Evolutionary conservation across 805 yeast genomes (phyloP), one percentile per base, ranked within the genome.

Genomic region (Wickerhamiella bombiphila): DNA sequence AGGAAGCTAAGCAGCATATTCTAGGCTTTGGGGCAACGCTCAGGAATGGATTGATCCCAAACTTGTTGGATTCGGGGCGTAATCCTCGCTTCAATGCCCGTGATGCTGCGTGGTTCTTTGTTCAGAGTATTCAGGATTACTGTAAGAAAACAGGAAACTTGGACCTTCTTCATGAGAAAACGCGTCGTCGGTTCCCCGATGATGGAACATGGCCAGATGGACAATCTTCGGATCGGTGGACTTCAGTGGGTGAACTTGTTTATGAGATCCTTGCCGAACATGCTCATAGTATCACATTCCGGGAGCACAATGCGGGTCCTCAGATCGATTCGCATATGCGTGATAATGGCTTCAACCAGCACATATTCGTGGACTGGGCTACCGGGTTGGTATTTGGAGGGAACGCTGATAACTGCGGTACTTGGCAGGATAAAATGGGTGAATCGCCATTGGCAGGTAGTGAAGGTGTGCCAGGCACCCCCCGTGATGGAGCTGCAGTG

Each of bases 361-460:
- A 72, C 45, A 69, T 86, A 1, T 51, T 60, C 41, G 83, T 86
- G 32, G 96, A 88, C 55, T 88, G 96, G 96, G 51, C 63, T 0
- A 85, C 80, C 9, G 98, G 98, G 1, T 61, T 91, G 22, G 63
- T 86, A 3, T 79, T 74, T 56, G 98, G 97, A 33, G 97, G 98
- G 2, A 80, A 81, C 35, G 94, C 80, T 57, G 72, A 61, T 56
- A 88, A 88, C 55, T 88, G 98, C 63, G 98, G 98, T 17, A 91
- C 98, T 0, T 88, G 98, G 98, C 88, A 86, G 95, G 98, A 88
- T 60, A 88, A 88, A 61, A 88, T 88, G 97, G 98, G 98, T 19
- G 97, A 91, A 61, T 80, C 94, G 52, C 74, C 58, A 25, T 66
- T 60, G 39, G 95, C 97, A 0, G 77, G 79, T 1, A 76, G 74